phyloP scores from a whole-genome alignment of 2,329 filamentous ascomycete species.

The Fusarium decemcellulare region DNA sequence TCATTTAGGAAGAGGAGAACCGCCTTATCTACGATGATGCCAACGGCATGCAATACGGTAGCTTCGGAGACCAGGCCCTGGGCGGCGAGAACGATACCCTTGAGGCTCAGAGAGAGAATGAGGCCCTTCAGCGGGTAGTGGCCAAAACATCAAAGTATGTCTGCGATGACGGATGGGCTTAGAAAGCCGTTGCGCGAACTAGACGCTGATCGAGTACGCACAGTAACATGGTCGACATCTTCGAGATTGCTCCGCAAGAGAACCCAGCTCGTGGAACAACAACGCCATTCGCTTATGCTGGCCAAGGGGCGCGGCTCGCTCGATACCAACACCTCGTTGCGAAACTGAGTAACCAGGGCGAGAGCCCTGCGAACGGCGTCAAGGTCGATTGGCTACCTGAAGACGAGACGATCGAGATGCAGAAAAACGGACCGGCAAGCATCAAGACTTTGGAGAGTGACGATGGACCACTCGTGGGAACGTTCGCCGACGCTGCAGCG shows the following conservation, averaged over 20 bases:
- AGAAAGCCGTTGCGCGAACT: background rate
- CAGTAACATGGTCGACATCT: slow-evolving; percentile 78
- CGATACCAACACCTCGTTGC: slow-evolving; percentile 75
- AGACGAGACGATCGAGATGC: slow-evolving; percentile 63
- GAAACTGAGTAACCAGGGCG: slow-evolving; percentile 66
- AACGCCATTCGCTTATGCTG: slow-evolving; percentile 63
- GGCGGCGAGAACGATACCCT: slow-evolving; percentile 71
- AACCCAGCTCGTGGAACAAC: slow-evolving; percentile 52
- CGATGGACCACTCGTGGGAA: slow-evolving; percentile 66
- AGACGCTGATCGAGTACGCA: slow-evolving; percentile 22
- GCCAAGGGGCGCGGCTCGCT: slow-evolving; percentile 68
- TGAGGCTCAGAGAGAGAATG: slow-evolving; percentile 74
- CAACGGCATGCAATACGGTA: slow-evolving; percentile 72
- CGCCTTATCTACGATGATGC: slow-evolving; percentile 74
- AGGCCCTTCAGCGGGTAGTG: slow-evolving; percentile 75
- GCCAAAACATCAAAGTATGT: slow-evolving; percentile 75
- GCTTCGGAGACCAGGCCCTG: slow-evolving; percentile 70
- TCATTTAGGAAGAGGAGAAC: slow-evolving; percentile 67
- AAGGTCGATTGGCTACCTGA: slow-evolving; percentile 70
- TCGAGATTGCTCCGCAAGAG: slow-evolving; percentile 72
- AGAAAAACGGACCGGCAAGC: slow-evolving; percentile 54
- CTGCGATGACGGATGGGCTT: background rate
- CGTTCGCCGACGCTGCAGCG: slow-evolving; percentile 72
- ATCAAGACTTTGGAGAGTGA: slow-evolving; percentile 53
- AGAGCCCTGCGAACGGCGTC: slow-evolving; percentile 57